Percentiles rank a stretch among this genome's conserved stretches.
Evolutionary conservation across 208 protist genomes (phyloP).

Genomic region (Trypanosoma caninum): DNA sequence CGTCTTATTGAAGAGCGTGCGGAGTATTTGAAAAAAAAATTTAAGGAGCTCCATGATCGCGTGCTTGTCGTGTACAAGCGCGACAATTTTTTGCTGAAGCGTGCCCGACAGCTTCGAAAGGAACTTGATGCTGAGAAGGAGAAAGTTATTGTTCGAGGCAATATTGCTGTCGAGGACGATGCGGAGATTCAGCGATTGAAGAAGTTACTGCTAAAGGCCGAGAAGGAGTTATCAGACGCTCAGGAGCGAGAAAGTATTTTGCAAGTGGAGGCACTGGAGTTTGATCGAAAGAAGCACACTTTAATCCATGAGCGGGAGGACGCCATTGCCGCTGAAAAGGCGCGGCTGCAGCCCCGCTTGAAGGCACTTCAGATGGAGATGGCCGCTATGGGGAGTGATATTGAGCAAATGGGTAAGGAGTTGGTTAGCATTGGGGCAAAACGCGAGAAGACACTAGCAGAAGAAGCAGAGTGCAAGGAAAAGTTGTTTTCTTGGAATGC

Average conservation of each 20-base stretch:
- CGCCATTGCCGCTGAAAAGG: slow-evolving; percentile 84
- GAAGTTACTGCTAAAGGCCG: slow-evolving; percentile 57
- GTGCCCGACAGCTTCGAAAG: slow-evolving; percentile 76
- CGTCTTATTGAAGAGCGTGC: slow-evolving; percentile 82
- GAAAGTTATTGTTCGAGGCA: slow-evolving; percentile 57
- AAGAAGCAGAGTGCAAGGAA: slow-evolving; percentile 57
- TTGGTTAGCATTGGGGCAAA: slow-evolving; percentile 40
- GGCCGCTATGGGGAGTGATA: slow-evolving; percentile 62
- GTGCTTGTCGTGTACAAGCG: slow-evolving; percentile 89
- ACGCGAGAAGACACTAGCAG: slow-evolving; percentile 37
- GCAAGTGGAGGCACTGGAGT: slow-evolving; percentile 90
- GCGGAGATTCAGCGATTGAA: slow-evolving; percentile 83
- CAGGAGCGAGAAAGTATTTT: slow-evolving; percentile 90
- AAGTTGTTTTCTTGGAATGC: slow-evolving; percentile 51
- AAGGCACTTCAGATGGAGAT: slow-evolving; percentile 73
- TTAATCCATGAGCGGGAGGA: slow-evolving; percentile 87
- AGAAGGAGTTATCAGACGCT: slow-evolving; percentile 71
- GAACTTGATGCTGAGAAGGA: slow-evolving; percentile 78
- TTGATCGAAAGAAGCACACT: slow-evolving; percentile 86
- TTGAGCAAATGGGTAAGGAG: slow-evolving; percentile 55
- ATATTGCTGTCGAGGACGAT: slow-evolving; percentile 76
- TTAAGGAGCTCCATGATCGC: slow-evolving; percentile 82
- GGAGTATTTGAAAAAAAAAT: slow-evolving; percentile 81
- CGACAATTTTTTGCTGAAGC: slow-evolving; percentile 86
- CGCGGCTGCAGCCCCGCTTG: slow-evolving; percentile 80